These are phyloP conservation scores for Oenanthe javanica DNA, from an alignment of 140 eudicot species.

Conservation along the genomic window DNA sequence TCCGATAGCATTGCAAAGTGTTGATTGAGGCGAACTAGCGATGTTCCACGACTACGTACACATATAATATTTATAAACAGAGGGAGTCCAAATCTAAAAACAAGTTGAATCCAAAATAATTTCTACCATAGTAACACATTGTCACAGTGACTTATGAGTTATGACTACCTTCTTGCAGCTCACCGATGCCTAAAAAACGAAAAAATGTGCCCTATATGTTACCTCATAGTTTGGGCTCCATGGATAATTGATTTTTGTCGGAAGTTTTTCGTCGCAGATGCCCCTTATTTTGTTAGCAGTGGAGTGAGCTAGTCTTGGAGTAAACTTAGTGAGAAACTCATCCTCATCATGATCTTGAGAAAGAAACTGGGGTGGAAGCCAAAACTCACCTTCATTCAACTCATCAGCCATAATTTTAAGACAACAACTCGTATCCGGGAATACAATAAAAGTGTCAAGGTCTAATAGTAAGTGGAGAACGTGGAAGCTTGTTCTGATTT, in stretches of 20 bases:
- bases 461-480: not conserved
- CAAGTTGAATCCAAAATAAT: not conserved
- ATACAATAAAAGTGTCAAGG: no score
- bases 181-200: not conserved
- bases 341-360: slow-evolving; percentile 67
- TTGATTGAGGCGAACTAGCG: slow-evolving; percentile 76
- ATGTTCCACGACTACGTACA: slow-evolving; percentile 25
- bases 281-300: not conserved
- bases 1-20: slow-evolving; percentile 32
- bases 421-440: not conserved
- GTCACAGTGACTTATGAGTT: no score
- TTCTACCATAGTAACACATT: no score
- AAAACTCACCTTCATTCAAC: slow-evolving; percentile 59
- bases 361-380: slow-evolving; percentile 85
- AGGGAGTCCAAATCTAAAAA: not conserved
- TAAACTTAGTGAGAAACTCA: slow-evolving; percentile 34
- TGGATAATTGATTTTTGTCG: no score
- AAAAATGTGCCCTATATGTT: not conserved
- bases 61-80: not conserved
- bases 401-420: slow-evolving; percentile 47
- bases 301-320: slow-evolving; percentile 27
- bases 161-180: not conserved
- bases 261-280: slow-evolving; percentile 21
- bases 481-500: not conserved
- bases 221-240: no score